Evolutionary conservation across 192 early-diverging fungal genomes (phyloP).

Genomic region (Dimargaris xerosporica): DNA sequence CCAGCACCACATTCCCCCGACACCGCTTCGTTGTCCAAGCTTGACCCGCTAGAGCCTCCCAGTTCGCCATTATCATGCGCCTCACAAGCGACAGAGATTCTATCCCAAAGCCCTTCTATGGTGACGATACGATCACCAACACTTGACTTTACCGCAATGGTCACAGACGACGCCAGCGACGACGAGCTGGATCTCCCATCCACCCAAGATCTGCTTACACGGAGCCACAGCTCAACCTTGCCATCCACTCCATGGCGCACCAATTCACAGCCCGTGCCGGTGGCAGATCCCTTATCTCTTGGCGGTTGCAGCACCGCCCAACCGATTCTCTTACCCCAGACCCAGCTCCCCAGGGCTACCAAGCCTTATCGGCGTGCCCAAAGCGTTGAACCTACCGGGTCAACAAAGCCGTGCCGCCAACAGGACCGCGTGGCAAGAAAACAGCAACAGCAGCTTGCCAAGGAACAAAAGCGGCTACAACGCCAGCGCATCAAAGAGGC

Average conservation of each 20-base stretch:
- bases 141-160: background rate
- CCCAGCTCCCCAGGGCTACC: background rate
- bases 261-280: background rate
- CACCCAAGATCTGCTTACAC: background rate
- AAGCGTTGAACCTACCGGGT: background rate
- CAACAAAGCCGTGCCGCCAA: background rate
- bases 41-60: background rate
- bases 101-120: background rate
- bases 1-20: too few relatives aligned
- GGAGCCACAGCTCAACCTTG: background rate
- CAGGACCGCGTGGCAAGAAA: background rate
- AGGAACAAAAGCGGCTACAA: background rate
- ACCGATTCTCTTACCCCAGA: background rate
- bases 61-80: slow-evolving; percentile 6
- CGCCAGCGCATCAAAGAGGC: background rate
- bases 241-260: background rate
- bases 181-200: background rate
- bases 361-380: background rate
- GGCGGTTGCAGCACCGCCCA: too few relatives aligned
- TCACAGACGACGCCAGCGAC: too few relatives aligned
- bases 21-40: too few relatives aligned
- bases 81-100: slow-evolving; percentile 9
- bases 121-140: background rate
- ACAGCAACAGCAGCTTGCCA: background rate
- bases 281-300: background rate